Evolutionary conservation across 768 basidiomycete genomes (phyloP), one percentile per base, ranked within the genome.

Genomic region (Leccinum imitatum): DNA sequence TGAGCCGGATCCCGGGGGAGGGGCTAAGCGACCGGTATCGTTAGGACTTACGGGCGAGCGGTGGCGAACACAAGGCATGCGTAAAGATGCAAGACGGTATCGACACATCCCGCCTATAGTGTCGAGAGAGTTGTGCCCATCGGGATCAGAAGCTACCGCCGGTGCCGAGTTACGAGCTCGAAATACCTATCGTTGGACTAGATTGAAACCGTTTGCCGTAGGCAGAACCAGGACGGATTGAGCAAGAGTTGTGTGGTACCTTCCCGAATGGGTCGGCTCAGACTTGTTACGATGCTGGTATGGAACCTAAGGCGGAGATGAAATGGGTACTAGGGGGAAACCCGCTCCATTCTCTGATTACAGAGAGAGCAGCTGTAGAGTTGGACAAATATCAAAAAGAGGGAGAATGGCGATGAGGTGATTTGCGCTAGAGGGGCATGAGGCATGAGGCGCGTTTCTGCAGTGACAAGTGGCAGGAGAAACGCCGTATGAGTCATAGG

Each of bases 251-350:
- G 31, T 33, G 57, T 53, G 44, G 54, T 37, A 17, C 58, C 56
- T 69, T 63, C 68, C 71, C 21, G 55, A 68, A 73, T 3, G 48
- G 58, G 66, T 46, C n/a, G 44, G n/a, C 44, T 46, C 4, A 19
- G 44, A 19, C 4, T 44, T 14, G 15, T 17, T 41, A 17, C 39
- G 39, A 41, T 23, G 47, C 11, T 25, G 23, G 21, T 48, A 51
- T 53, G 58, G 54, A 60, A 56, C 31, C 41, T 44, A 41, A 30
- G 65, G 72, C 70, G 70, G 73, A 75, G 64, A 75, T 75, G 73
- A 75, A 75, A 51, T 35, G 54, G 55, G 41, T 57, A 59, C 19
- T 59, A 23, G 52, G 31, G 57, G 35, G 30, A 39, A 50, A 52
- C 21, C 33, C n/a, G 39, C 53, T 67, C 61, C 64, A 71, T 74